A percentile compares a stretch with the other conserved stretches of the same genome.
Evolutionary conservation across 306 rosid species (phyloP).

Genomic region (Quercus variabilis): DNA sequence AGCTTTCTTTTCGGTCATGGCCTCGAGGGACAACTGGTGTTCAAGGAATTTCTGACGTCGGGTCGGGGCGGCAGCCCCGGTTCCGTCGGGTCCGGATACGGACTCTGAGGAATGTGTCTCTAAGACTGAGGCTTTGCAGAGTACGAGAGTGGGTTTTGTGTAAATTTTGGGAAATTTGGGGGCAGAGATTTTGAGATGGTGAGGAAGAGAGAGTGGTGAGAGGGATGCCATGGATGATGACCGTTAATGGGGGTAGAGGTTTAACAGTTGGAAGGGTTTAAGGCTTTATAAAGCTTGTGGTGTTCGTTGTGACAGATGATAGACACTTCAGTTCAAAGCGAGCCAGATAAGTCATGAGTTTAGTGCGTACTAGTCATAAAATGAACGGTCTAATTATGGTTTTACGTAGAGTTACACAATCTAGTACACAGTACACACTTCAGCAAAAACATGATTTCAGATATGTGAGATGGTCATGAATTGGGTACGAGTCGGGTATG

Average conservation of each 20-base stretch:
- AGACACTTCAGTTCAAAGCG: too few relatives aligned
- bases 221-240: conserved; percentile 55
- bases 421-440: too few relatives aligned
- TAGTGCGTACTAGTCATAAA: too few relatives aligned
- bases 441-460: too few relatives aligned
- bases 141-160: conserved; percentile 24
- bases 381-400: too few relatives aligned
- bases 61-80: too few relatives aligned
- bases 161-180: conserved; percentile 17
- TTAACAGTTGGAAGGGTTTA: background rate
- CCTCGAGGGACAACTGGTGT: conserved; percentile 55
- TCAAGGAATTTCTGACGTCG: conserved; percentile 75
- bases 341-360: too few relatives aligned
- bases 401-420: too few relatives aligned
- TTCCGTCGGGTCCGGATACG: conserved; percentile 41
- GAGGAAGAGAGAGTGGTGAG: conserved; percentile 38
- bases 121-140: conserved; percentile 35
- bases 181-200: conserved; percentile 17
- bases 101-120: conserved; percentile 16
- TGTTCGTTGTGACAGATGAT: too few relatives aligned
- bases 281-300: background rate
- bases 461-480: too few relatives aligned
- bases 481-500: too few relatives aligned
- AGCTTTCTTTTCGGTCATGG: conserved; percentile 41
- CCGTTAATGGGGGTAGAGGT: conserved; percentile 19